phyloP scores from a whole-genome alignment of 1,139 yeast species.

The Hanseniaspora uvarum region DNA sequence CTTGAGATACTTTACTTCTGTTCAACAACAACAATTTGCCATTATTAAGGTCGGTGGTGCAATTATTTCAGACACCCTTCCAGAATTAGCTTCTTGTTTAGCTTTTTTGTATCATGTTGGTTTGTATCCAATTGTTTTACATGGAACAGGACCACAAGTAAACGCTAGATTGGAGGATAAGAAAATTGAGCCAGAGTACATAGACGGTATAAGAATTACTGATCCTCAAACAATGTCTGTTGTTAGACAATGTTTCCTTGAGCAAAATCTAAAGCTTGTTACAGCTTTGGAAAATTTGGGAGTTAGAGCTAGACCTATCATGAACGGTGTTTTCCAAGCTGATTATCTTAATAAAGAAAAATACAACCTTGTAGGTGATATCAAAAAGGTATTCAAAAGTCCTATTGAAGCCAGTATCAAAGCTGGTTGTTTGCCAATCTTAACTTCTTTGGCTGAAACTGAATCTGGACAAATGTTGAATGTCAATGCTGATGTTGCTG shows the following conservation, averaged over 20 bases:
- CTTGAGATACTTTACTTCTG: conserved; percentile 89
- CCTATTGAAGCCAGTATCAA: conserved; percentile 91
- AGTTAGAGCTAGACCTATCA: conserved; percentile 95
- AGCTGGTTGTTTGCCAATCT: conserved; percentile 92
- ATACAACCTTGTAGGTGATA: conserved; percentile 86
- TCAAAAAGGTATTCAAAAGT: conserved; percentile 73
- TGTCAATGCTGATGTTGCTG: conserved; percentile 98
- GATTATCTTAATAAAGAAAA: conserved; percentile 82
- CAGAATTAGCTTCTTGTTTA: conserved; percentile 86
- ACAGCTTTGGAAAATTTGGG: conserved; percentile 95
- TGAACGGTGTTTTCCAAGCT: conserved; percentile 95
- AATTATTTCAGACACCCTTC: conserved; percentile 84
- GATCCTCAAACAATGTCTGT: conserved; percentile 92
- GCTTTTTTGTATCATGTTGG: conserved; percentile 97
- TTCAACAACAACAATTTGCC: conserved; percentile 91
- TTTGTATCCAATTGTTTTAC: conserved; percentile 87
- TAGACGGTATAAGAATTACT: conserved; percentile 93
- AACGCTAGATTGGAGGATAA: conserved; percentile 85
- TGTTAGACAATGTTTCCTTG: conserved; percentile 87
- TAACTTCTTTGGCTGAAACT: conserved; percentile 93
- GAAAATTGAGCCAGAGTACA: conserved; percentile 91
- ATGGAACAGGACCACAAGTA: conserved; percentile 98
- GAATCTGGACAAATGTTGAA: conserved; percentile 91
- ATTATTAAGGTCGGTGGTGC: conserved; percentile 99
- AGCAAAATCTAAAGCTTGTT: conserved; percentile 86